Conservation (phyloP, 2,329 filamentous ascomycete genomes). For the Fusarium sp. region DNA sequence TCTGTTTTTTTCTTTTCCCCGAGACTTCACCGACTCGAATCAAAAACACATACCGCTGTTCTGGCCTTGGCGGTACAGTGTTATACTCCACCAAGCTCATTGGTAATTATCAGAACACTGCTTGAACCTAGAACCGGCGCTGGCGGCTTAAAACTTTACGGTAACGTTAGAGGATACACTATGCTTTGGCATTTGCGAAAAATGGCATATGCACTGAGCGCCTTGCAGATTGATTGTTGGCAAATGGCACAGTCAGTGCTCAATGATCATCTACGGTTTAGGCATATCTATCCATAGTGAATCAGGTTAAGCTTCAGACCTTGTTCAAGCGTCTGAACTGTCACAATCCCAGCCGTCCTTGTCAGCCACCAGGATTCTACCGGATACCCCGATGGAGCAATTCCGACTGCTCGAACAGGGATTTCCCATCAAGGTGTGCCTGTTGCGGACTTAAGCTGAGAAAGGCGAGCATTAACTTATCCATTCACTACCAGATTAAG, state of each 20-base stretch:
- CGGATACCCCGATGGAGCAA: constrained; percentile 45
- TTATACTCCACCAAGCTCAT: constrained; percentile 13
- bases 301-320: constrained; percentile 24
- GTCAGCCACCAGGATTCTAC: constrained; percentile 29
- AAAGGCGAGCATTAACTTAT: constrained; percentile 36
- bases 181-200: neutral
- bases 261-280: constrained; percentile 33
- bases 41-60: constrained; percentile 27
- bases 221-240: constrained; percentile 26
- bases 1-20: constrained; percentile 36
- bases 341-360: constrained; percentile 29
- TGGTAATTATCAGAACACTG: neutral
- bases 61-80: constrained; percentile 1
- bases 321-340: neutral
- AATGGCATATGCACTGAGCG: neutral
- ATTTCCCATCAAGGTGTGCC: constrained; percentile 37
- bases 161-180: neutral
- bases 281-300: constrained; percentile 35
- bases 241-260: constrained; percentile 39
- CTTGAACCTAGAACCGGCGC: neutral
- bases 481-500: constrained; percentile 31
- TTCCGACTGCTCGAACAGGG: constrained; percentile 41
- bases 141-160: neutral
- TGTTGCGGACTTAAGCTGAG: constrained; percentile 36
- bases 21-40: constrained; percentile 46